Percentiles rank a stretch among this genome's conserved stretches.
Conservation (phyloP, 352 stramenopile species). For the Pythium rhizo-oryzae region DNA sequence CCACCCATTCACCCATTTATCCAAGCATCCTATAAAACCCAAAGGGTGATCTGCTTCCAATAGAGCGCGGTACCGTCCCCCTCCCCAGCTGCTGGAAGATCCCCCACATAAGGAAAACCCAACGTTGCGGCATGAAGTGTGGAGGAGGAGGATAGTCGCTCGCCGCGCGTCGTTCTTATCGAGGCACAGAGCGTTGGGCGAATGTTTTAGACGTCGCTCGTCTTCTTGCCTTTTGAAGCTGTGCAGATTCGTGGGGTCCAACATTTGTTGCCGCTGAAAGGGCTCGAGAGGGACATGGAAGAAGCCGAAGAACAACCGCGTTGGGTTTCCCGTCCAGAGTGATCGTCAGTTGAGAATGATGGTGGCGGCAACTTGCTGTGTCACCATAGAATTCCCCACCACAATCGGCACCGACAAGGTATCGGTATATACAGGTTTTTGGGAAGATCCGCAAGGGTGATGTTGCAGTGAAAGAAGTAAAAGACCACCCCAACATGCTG, state of each 20-base stretch:
- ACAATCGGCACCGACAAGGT: slow-evolving; percentile 12
- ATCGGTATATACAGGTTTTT: slow-evolving; percentile 13
- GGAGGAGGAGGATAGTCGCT: neutral
- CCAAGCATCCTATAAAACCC: too few relatives aligned
- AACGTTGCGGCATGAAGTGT: neutral
- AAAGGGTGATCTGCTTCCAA: neutral
- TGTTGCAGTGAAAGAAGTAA: slow-evolving; percentile 22
- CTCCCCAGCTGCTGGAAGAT: slow-evolving; percentile 4
- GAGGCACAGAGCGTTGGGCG: neutral
- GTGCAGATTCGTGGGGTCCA: too few relatives aligned
- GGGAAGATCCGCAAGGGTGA: neutral
- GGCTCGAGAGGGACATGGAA: neutral
- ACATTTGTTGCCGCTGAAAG: neutral
- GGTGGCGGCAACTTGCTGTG: slow-evolving; percentile 64
- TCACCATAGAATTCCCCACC: slow-evolving; percentile 21
- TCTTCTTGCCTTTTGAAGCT: neutral
- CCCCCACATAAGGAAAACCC: neutral
- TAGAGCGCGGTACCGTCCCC: slow-evolving; percentile 5
- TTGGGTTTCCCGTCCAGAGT: slow-evolving; percentile 28
- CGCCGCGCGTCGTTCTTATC: neutral
- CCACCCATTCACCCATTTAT: slow-evolving; percentile 17
- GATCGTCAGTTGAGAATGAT: slow-evolving; percentile 51
- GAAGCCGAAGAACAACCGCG: slow-evolving; percentile 7
- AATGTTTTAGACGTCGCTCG: neutral
- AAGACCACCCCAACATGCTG: slow-evolving; percentile 1